These are phyloP conservation scores for Aspergillus latus DNA, from an alignment of 2,329 filamentous ascomycete species.

Conservation along the genomic window DNA sequence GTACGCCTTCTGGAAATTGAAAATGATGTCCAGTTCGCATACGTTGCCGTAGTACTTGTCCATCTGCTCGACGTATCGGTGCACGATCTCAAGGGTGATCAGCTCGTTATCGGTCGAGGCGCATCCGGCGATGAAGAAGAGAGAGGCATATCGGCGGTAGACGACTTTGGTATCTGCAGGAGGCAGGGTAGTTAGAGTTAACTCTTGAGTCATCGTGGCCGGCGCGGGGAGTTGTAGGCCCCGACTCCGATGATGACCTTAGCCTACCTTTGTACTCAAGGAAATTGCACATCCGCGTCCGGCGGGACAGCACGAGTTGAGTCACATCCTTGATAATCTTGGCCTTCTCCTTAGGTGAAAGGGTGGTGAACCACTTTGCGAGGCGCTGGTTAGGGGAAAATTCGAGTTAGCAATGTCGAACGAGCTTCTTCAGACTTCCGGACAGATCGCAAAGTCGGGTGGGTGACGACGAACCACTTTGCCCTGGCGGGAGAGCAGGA, in stretches of 20 bases:
- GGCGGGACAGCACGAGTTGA: slow-evolving; percentile 89
- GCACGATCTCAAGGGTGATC: slow-evolving; percentile 96
- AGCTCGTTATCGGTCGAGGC: slow-evolving; percentile 97
- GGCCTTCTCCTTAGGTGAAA: slow-evolving; percentile 97
- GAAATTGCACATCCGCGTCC: slow-evolving; percentile 99
- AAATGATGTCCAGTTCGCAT: slow-evolving; percentile 98
- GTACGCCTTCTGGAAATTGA: slow-evolving; percentile 99
- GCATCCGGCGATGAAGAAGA: slow-evolving; percentile 98
- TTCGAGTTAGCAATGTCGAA: slow-evolving; percentile 24
- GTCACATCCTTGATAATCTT: slow-evolving; percentile 99
- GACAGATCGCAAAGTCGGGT: slow-evolving; percentile 33
- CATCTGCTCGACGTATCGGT: slow-evolving; percentile 99
- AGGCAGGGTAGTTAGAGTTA: background rate
- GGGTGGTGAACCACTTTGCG: slow-evolving; percentile 98
- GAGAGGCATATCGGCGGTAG: slow-evolving; percentile 95
- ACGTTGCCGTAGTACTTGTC: slow-evolving; percentile 99
- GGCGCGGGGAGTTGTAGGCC: background rate
- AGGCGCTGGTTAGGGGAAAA: slow-evolving; percentile 66
- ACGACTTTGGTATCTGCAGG: slow-evolving; percentile 90
- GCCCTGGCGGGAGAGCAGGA: slow-evolving; percentile 94
- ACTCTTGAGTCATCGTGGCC: background rate
- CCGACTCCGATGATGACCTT: background rate
- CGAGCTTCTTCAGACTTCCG: slow-evolving; percentile 20
- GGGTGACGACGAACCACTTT: slow-evolving; percentile 78
- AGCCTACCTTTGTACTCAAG: slow-evolving; percentile 91